phyloP scores from a whole-genome alignment of 768 basidiomycete genomes.

The Boletus barrowsii region DNA sequence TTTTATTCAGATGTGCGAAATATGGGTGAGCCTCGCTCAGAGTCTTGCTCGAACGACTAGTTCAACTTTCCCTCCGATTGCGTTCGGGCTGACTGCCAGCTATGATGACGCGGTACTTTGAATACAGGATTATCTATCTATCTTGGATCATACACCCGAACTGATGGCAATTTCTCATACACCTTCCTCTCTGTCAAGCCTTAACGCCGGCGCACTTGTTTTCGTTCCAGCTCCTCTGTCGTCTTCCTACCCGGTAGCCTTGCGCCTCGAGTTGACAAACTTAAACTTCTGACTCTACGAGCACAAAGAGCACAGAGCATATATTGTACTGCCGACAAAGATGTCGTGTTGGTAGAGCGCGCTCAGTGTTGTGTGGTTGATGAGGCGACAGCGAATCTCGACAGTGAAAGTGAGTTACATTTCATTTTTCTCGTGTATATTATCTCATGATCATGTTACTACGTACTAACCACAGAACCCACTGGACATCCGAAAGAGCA shows the following conservation, averaged over 20 bases:
- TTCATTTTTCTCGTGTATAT: neutral
- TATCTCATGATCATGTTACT: neutral
- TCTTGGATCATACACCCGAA: constrained; percentile 33
- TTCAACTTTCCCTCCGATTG: neutral
- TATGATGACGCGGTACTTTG: neutral
- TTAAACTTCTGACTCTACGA: constrained; percentile 17
- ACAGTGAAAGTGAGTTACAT: constrained; percentile 9
- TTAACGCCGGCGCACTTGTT: no score
- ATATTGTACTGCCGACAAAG: neutral
- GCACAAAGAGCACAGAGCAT: neutral
- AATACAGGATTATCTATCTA: constrained; percentile 34
- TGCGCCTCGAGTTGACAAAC: constrained; percentile 12
- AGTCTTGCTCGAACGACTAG: constrained; percentile 18
- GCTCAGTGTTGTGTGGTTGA: constrained; percentile 44
- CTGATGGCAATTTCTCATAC: no score
- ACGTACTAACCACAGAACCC: constrained; percentile 13
- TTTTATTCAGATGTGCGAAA: constrained; percentile 67
- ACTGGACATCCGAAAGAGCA: constrained; percentile 20
- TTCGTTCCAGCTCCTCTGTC: neutral
- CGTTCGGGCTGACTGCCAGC: neutral
- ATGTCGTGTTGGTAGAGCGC: constrained; percentile 33
- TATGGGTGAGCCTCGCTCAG: constrained; percentile 67
- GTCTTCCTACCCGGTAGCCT: constrained; percentile 17
- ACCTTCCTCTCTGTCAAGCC: no score
- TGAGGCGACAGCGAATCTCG: constrained; percentile 40